Conservation (phyloP, 2,329 filamentous ascomycete species). For the Pyrenophora teres region DNA sequence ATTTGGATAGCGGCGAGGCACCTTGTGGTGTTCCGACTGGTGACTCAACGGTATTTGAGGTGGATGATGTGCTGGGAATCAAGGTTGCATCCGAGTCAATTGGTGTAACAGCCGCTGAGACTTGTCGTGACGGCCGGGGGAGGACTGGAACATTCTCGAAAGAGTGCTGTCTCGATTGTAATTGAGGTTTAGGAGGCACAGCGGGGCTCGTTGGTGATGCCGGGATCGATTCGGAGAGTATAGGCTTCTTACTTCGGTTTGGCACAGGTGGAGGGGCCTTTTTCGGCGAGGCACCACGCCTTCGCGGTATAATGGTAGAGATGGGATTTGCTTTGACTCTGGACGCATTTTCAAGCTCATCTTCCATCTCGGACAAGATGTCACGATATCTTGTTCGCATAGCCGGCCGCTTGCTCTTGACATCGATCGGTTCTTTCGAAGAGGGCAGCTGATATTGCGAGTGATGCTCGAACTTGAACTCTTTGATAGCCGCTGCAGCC, state of each 20-base stretch:
- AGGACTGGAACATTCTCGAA: slow-evolving; percentile 22
- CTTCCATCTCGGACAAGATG: slow-evolving; percentile 40
- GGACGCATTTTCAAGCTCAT: slow-evolving; percentile 29
- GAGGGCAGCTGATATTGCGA: slow-evolving; percentile 35
- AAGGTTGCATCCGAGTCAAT: slow-evolving; percentile 37
- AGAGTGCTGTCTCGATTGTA: slow-evolving; percentile 21
- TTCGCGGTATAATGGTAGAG: slow-evolving; percentile 14
- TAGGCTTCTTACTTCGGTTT: slow-evolving; percentile 24
- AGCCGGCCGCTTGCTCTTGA: slow-evolving; percentile 9
- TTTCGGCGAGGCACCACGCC: slow-evolving; percentile 30
- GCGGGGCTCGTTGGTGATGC: slow-evolving; percentile 19
- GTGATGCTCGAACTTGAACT: slow-evolving; percentile 43
- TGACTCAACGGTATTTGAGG: slow-evolving; percentile 5
- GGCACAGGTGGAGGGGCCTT: slow-evolving; percentile 22
- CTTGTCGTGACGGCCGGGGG: slow-evolving; percentile 9
- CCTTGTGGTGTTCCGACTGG: slow-evolving; percentile 3
- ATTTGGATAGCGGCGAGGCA: neutral
- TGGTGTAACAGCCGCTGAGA: slow-evolving; percentile 19
- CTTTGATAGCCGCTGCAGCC: slow-evolving; percentile 8
- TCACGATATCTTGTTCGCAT: slow-evolving; percentile 28
- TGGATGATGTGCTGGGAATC: slow-evolving; percentile 15
- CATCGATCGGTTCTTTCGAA: slow-evolving; percentile 14
- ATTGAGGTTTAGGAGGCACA: slow-evolving; percentile 18
- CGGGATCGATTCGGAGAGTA: slow-evolving; percentile 16
- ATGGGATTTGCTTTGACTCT: slow-evolving; percentile 23